Evolutionary conservation across 2,329 filamentous ascomycete genomes (phyloP).

Genomic region (Aspergillus arachidicola): DNA sequence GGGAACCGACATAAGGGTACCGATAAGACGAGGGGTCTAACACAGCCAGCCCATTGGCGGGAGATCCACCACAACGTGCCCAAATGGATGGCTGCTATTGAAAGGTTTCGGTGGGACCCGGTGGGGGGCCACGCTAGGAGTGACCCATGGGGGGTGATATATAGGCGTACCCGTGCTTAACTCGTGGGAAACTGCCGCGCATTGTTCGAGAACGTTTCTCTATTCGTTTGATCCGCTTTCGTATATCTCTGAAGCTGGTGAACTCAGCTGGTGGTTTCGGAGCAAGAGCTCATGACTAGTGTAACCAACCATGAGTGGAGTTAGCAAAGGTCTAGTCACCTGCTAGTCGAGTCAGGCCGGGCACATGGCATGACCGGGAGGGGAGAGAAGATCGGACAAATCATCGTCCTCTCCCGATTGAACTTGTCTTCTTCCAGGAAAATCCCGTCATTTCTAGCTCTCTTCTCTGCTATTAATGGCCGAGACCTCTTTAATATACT

Average conservation of each 20-base stretch:
- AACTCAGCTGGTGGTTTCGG: neutral
- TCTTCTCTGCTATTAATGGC: neutral
- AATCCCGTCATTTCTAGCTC: neutral
- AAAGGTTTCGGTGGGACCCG: conserved; percentile 17
- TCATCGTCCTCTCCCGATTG: neutral
- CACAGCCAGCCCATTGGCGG: conserved; percentile 9
- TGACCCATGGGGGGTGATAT: neutral
- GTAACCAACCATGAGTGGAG: neutral
- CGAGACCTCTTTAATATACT: neutral
- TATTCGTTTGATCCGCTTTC: neutral
- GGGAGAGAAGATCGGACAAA: neutral
- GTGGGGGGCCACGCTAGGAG: conserved; percentile 8
- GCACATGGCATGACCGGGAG: neutral
- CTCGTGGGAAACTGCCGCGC: neutral
- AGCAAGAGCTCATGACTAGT: neutral
- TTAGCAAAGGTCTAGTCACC: neutral
- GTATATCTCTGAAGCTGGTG: neutral
- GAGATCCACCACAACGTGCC: conserved; percentile 23
- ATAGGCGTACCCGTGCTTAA: neutral
- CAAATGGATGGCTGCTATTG: conserved; percentile 23
- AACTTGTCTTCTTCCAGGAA: neutral
- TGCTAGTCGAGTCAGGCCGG: neutral
- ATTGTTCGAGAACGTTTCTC: neutral
- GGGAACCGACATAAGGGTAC: neutral
- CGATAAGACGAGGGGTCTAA: neutral